Conservation (phyloP, 495 filamentous ascomycete genomes). For the Talaromyces nanjingensis region DNA sequence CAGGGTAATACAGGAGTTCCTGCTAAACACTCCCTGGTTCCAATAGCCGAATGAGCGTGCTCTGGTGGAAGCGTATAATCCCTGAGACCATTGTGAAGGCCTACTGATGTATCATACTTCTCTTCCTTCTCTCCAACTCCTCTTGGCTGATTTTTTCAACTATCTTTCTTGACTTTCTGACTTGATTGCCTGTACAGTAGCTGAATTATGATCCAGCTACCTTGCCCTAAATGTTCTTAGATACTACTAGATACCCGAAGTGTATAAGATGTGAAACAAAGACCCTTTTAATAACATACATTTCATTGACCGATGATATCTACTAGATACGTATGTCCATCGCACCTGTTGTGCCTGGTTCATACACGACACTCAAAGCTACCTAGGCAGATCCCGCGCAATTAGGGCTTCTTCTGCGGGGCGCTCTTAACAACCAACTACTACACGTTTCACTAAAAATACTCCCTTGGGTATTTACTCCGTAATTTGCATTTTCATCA, state of each 20-base stretch:
- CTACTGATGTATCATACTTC: neutral
- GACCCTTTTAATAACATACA: too few species aligned
- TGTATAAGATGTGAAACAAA: neutral
- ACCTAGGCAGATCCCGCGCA: too few species aligned
- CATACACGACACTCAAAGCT: too few species aligned
- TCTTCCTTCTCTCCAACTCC: neutral
- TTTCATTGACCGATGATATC: neutral
- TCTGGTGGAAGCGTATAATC: neutral
- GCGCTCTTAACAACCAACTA: too few species aligned
- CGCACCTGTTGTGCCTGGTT: too few species aligned
- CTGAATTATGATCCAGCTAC: neutral
- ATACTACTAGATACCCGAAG: neutral
- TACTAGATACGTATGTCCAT: too few species aligned
- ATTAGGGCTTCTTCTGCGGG: too few species aligned
- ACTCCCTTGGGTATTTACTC: too few species aligned
- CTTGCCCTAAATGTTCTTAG: neutral
- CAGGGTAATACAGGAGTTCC: neutral
- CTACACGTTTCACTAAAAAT: too few species aligned
- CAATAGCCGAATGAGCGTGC: neutral
- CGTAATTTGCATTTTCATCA: too few species aligned
- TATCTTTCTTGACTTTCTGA: neutral
- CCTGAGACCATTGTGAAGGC: neutral
- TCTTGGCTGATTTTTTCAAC: neutral
- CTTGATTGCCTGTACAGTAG: neutral
- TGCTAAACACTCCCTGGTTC: neutral